Conservation (phyloP, 257 asterid genomes). For the Solanum chilense region DNA sequence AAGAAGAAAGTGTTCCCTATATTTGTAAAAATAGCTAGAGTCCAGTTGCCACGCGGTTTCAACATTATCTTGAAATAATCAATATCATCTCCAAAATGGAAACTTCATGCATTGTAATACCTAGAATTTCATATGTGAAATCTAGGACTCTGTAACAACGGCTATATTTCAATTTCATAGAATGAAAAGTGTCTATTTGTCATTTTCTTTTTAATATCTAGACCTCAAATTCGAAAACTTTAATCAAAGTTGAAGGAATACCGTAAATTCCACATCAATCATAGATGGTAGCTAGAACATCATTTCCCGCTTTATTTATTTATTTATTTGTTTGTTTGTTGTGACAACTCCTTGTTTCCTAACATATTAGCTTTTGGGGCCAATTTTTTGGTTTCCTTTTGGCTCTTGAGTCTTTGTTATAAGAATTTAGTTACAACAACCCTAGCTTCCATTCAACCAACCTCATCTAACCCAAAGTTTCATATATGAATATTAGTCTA, state of each 20-base stretch:
- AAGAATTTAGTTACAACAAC: background rate
- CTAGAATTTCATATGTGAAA: background rate
- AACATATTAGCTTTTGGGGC: background rate
- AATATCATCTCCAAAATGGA: background rate
- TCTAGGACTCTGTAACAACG: background rate
- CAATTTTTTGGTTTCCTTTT: background rate
- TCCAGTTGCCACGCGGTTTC: background rate
- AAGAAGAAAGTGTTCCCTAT: background rate
- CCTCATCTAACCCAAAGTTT: background rate
- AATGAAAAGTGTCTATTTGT: background rate
- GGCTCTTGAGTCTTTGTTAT: background rate
- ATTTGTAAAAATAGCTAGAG: background rate
- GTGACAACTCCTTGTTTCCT: background rate
- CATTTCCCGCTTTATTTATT: background rate
- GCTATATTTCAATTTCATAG: background rate
- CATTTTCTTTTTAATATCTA: too few species aligned
- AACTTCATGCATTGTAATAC: background rate
- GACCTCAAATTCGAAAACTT: accelerated
- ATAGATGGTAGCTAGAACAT: too few species aligned
- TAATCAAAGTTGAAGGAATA: background rate
- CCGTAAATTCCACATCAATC: background rate
- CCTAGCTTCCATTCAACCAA: background rate
- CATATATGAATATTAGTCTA: background rate
- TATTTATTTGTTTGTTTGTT: background rate
- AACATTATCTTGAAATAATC: background rate